Evolutionary conservation across 768 basidiomycete genomes (phyloP).

Genomic region (Macrolepiota dolichaula): DNA sequence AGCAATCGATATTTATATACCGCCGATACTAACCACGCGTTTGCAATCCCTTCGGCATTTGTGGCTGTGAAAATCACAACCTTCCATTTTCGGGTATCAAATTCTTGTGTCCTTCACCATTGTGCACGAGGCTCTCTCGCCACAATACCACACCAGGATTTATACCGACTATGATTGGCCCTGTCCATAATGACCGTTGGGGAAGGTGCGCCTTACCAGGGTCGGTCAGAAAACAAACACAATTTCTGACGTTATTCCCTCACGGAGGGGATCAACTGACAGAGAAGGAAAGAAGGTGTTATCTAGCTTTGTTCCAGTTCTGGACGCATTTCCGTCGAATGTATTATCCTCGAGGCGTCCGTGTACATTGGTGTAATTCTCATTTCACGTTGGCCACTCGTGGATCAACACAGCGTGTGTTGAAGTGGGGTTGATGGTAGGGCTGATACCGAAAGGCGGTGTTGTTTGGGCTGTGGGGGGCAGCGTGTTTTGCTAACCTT

Average conservation of each 20-base stretch:
- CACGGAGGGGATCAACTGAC: not conserved
- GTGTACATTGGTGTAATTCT: not conserved
- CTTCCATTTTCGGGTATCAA: not conserved
- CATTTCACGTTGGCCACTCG: not conserved
- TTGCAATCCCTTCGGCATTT: constrained; percentile 2
- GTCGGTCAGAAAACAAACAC: not conserved
- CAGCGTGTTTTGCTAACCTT: not conserved
- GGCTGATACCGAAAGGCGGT: not conserved
- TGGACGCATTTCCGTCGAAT: not conserved
- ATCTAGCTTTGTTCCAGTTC: not conserved
- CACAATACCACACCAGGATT: not conserved
- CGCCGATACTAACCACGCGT: not conserved
- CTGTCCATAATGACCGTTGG: not conserved
- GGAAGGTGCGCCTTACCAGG: not conserved
- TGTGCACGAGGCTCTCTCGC: not conserved
- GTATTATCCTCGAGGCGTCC: not conserved
- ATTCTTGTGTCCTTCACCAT: not conserved
- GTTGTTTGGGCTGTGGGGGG: not conserved
- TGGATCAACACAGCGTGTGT: not conserved
- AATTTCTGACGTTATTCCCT: not conserved
- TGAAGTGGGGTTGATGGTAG: not conserved
- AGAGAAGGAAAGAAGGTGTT: not conserved
- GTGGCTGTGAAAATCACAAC: not conserved
- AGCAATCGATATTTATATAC: not conserved
- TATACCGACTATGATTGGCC: not conserved